Base-by-base conservation (phyloP, 2,329 filamentous ascomycete genomes). In the Bipolaris gigantea region DNA sequence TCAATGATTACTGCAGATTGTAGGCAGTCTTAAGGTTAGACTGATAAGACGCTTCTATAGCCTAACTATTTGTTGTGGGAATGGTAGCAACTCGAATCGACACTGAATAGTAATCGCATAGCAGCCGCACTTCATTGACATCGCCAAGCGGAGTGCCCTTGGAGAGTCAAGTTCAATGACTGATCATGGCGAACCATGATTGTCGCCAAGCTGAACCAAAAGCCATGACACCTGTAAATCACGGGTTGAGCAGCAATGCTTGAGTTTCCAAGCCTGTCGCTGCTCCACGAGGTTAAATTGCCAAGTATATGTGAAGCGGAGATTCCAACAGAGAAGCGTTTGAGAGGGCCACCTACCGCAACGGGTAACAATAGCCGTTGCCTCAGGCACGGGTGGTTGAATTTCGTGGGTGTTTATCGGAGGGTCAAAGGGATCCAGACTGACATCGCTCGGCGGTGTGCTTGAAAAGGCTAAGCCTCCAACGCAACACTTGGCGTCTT, bases 381-480 rank as follows among this genome's bases (percentile, higher is more conserved):
- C 50, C 55, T 63, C 42, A 62, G 61, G 61, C 53, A 58, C 35
- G 47, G 42, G 43, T 36, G 45, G 56, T 51, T 47, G 44, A 23
- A 47, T 34, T 48, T 67, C 64, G 61, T 66, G 56, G 55, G 60
- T 53, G 59, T 62, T 66, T 54, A 51, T 59, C 57, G 57, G 56
- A 61, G 50, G 57, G 47, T 34, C 32, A 16, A 52, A 39, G 36
- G 52, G 5, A 35, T 52, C 55, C 55, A 64, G 49, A 53, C 53
- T 48, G 43, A 49, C 40, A 42, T 25, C 30, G 18, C 61, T 67
- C 34, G 64, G 60, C 65, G 55, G 60, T 58, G 61, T 69, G 67
- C 66, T 72, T 71, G 55, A 53, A 36, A 41, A 48, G 50, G 60
- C 40, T 52, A 73, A 72, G 69, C 70, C 61, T 70, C 50, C 32